Base-by-base conservation (phyloP, 2,329 filamentous ascomycete genomes). In the Phoma sp. region DNA sequence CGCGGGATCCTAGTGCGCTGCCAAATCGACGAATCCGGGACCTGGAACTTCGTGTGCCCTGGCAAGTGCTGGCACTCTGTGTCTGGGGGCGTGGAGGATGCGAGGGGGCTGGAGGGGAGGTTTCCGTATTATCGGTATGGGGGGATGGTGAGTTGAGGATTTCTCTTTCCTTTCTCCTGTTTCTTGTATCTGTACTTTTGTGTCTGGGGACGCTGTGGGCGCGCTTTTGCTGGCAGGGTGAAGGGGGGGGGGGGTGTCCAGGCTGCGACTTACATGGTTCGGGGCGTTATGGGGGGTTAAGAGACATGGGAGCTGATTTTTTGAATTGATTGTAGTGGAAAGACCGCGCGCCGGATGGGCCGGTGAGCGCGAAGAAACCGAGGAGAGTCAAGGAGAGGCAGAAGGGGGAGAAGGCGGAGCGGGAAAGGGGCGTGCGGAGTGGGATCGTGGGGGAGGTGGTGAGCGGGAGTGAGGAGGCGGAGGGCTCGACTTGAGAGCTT, bases 41-140 rank as follows among this genome's bases (percentile, higher is more conserved):
- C 62, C 52, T 79, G 78, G 78, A 70, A 79, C 57, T 76, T 80
- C 47, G 70, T 80, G 7, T 79, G 78, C 55, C 73, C 77, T 0
- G 75, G 76, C 4, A 57, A 64, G 13, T 79, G 78, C 65, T 80
- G 78, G 78, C 69, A 68, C 29, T 61, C 66, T 2, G 76, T 79
- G 1, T 77, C 73, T 1, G 78, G 78, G n/a, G 77, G 77, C 6
- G 67, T 75, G 2, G 73, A 77, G 33, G 78, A 80, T 59, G 78
- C 65, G 4, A 54, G 56, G 22, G 65, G 65, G 1, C 18, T 67
- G 10, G 46, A 63, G 36, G 62, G 56, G 0, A 25, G 52, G 29
- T 65, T 46, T 47, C 63, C 60, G 3, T 38, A 48, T 25, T 69
- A 67, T 33, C 39, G 72, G 5, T 70, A 74, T 36, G 65, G 65